Conservation (phyloP, 1,139 yeast species). For the Yamadazyma trypodendri region DNA sequence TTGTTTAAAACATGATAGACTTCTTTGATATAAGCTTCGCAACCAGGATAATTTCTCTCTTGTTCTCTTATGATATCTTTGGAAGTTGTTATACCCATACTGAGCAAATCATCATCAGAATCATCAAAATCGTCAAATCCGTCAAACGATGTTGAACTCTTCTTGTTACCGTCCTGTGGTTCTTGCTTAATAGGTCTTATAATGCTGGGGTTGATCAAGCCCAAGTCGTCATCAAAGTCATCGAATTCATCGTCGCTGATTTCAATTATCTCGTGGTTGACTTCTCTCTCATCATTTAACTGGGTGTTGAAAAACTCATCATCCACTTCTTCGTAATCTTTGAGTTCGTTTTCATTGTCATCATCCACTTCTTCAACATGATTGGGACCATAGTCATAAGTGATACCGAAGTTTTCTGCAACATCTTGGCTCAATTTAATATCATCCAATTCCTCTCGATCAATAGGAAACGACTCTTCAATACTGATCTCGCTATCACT, state of each 20-base stretch:
- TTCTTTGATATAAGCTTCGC: constrained; percentile 48
- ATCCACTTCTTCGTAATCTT: constrained; percentile 16
- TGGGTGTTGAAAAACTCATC: constrained; percentile 31
- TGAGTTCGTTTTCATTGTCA: too few species aligned
- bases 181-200: constrained; percentile 1
- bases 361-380: constrained; percentile 23
- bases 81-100: constrained; percentile 15
- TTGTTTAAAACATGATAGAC: constrained; percentile 55
- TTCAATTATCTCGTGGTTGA: constrained; percentile 30
- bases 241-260: constrained; percentile 31
- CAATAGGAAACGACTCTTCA: constrained; percentile 13
- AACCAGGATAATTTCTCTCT: constrained; percentile 28
- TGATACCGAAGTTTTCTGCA: constrained; percentile 29
- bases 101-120: constrained; percentile 33
- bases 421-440: constrained; percentile 31
- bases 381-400: constrained; percentile 16
- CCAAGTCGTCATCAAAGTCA: constrained; percentile 35
- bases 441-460: constrained; percentile 25
- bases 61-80: constrained; percentile 15
- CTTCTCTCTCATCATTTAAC: constrained; percentile 43
- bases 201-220: constrained; percentile 7
- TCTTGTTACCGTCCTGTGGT: not conserved
- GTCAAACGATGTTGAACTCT: constrained; percentile 2
- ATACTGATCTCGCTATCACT: constrained; percentile 17
- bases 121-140: constrained; percentile 18